These are phyloP conservation scores for Myxozyma sirexii DNA, from an alignment of 805 yeast species.

Conservation along the genomic window DNA sequence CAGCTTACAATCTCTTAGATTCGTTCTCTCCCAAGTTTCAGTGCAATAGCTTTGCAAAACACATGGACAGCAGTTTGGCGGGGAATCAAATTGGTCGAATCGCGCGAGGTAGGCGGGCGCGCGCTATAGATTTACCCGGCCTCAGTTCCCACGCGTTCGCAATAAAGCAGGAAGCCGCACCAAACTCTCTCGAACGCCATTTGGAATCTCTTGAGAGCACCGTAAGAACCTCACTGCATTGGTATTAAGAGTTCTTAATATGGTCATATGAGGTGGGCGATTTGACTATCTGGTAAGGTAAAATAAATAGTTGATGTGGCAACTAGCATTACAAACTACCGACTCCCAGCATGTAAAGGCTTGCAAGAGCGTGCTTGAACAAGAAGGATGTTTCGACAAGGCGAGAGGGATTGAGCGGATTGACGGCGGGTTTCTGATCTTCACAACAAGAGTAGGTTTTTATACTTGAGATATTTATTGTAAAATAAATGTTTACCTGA, in stretches of 20 bases:
- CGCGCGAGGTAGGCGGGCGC: no score
- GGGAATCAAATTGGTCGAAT: no score
- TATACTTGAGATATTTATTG: not conserved
- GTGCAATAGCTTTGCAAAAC: no score
- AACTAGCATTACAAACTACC: slow-evolving; percentile 9
- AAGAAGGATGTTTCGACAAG: slow-evolving; percentile 15
- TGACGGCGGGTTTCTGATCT: slow-evolving; percentile 13
- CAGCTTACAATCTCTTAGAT: no score
- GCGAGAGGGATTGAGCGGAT: slow-evolving; percentile 21
- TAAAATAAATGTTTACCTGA: no score
- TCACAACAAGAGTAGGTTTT: slow-evolving; percentile 19
- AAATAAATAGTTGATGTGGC: slow-evolving; percentile 7
- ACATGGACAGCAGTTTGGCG: no score
- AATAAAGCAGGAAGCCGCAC: not conserved
- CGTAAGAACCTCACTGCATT: not conserved
- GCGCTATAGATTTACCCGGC: no score
- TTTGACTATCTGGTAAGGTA: not conserved
- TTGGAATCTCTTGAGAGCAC: no score
- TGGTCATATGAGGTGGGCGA: no score
- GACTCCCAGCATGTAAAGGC: slow-evolving; percentile 19
- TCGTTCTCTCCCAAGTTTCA: no score
- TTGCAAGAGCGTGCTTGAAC: slow-evolving; percentile 23
- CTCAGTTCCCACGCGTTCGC: no score
- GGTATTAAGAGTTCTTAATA: no score
- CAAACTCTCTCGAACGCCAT: not conserved